These are phyloP conservation scores for Aspergillus sp. DNA, from an alignment of 2,329 filamentous ascomycete species.

Conservation along the genomic window DNA sequence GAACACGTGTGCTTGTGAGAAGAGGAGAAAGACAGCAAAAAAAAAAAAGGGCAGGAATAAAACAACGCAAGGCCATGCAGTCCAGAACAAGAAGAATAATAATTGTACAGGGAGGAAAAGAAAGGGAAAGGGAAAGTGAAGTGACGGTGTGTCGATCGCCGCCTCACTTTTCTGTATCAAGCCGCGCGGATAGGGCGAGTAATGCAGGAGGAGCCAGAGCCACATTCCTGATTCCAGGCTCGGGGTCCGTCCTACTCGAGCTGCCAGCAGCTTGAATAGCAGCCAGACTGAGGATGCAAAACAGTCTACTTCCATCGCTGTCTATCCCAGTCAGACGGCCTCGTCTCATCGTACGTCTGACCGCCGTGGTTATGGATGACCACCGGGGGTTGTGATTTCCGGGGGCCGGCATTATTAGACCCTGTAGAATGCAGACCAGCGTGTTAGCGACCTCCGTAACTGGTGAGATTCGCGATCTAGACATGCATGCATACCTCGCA, in stretches of 20 bases:
- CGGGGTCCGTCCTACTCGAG: background rate
- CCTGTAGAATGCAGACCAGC: conserved; percentile 23
- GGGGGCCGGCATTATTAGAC: conserved; percentile 33
- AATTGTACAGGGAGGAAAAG: conserved; percentile 6
- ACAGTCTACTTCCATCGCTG: conserved; percentile 38
- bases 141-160: conserved; percentile 23
- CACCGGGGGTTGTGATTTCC: conserved; percentile 32
- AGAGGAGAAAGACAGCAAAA: background rate
- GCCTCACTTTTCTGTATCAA: conserved; percentile 27
- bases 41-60: background rate
- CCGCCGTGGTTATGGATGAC: conserved; percentile 37
- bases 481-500: conserved; percentile 29
- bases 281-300: conserved; percentile 3
- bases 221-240: background rate
- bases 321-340: conserved; percentile 40
- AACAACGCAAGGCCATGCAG: conserved; percentile 14
- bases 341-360: conserved; percentile 37
- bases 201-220: background rate
- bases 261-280: conserved; percentile 16
- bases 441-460: conserved; percentile 9
- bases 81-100: conserved; percentile 10
- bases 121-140: background rate
- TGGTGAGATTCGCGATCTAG: background rate
- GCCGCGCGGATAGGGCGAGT: conserved; percentile 24
- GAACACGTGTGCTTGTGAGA: conserved; percentile 18